Percentiles rank a stretch among this genome's conserved stretches.
These are phyloP conservation scores for Zymoseptoria tritici DNA, from an alignment of 2,329 filamentous ascomycete genomes.

Conservation along the genomic window DNA sequence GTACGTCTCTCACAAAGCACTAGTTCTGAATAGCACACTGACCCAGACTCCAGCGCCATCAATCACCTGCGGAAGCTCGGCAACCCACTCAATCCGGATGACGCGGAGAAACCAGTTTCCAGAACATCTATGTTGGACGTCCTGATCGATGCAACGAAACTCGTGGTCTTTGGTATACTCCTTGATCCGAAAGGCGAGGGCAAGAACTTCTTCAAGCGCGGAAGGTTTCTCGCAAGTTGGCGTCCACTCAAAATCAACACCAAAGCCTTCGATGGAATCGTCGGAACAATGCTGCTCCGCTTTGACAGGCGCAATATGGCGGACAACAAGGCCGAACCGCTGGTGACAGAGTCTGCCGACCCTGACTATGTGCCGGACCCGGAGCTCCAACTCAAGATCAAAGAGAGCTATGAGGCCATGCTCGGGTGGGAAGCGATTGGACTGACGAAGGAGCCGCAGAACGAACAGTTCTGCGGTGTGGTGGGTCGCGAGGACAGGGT, in stretches of 20 bases:
- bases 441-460: not conserved
- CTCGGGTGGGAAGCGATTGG: too few species aligned
- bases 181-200: not conserved
- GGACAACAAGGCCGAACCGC: too few species aligned
- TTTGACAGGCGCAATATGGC: too few species aligned
- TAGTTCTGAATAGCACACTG: not conserved
- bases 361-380: too few species aligned
- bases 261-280: too few species aligned
- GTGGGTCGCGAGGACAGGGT: not conserved
- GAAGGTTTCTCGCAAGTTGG: too few species aligned
- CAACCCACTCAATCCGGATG: not conserved
- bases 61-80: not conserved
- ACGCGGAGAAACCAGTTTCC: not conserved
- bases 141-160: not conserved
- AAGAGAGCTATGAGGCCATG: too few species aligned
- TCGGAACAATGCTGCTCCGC: too few species aligned
- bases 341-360: too few species aligned
- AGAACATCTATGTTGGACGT: too few species aligned
- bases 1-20: not conserved
- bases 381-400: too few species aligned
- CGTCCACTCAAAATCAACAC: too few species aligned
- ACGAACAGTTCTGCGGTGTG: not conserved
- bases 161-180: not conserved
- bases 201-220: not conserved
- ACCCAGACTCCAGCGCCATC: not conserved